Percentiles rank a stretch among this genome's conserved stretches.
Conservation (phyloP, 768 basidiomycete genomes). For the Hemileccinum impolitum region DNA sequence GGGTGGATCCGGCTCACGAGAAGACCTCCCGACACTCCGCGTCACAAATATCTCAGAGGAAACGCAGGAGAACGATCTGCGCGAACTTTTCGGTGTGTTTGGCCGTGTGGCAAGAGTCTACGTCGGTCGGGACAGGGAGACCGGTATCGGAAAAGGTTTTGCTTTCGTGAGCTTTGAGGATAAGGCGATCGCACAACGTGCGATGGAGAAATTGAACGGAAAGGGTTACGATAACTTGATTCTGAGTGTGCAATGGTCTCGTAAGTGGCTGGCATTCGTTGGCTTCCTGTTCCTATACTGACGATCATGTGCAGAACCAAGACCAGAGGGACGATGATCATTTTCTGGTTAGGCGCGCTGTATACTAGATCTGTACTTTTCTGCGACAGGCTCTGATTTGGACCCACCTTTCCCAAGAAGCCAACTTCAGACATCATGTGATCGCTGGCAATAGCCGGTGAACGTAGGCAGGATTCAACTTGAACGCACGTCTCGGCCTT, state of each 20-base stretch:
- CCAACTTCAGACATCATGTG: no score
- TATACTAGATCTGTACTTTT: slow-evolving; percentile 6
- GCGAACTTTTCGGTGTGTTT: slow-evolving; percentile 85
- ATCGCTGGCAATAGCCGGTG: no score
- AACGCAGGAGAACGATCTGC: slow-evolving; percentile 89
- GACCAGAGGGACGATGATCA: slow-evolving; percentile 38
- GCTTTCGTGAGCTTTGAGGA: slow-evolving; percentile 97
- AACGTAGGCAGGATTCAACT: no score
- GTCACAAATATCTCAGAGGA: slow-evolving; percentile 97
- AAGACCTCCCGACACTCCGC: slow-evolving; percentile 93
- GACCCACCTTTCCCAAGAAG: no score
- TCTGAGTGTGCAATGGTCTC: slow-evolving; percentile 62
- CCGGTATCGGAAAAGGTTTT: slow-evolving; percentile 93
- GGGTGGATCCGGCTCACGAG: slow-evolving; percentile 55
- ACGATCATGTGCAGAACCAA: slow-evolving; percentile 34
- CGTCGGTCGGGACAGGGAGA: slow-evolving; percentile 92
- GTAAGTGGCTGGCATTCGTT: slow-evolving; percentile 35
- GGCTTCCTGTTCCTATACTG: not conserved
- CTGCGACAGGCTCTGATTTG: not conserved
- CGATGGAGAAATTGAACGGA: slow-evolving; percentile 90
- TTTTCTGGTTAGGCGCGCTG: not conserved
- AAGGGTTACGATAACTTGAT: slow-evolving; percentile 93
- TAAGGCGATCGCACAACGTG: slow-evolving; percentile 71
- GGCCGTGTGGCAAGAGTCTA: slow-evolving; percentile 87
- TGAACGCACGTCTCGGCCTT: no score